phyloP scores from a whole-genome alignment of 768 basidiomycete genomes.

The Rhodotorula babjevae region DNA sequence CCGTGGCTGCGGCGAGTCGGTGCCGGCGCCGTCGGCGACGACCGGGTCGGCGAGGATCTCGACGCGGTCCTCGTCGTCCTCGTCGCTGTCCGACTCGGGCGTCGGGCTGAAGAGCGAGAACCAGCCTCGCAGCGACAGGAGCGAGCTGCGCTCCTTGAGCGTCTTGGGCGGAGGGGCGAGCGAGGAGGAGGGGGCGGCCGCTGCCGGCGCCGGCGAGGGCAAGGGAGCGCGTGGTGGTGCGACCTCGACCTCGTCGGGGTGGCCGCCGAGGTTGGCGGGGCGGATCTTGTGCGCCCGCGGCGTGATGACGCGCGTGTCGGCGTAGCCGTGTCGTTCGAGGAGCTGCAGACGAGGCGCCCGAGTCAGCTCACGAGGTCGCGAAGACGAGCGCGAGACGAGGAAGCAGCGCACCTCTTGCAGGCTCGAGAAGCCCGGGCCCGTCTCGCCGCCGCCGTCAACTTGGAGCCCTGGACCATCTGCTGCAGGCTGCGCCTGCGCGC shows the following conservation, averaged over 20 bases:
- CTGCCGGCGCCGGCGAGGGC: not conserved
- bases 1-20: not conserved
- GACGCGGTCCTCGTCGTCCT: not conserved
- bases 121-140: conserved; percentile 7
- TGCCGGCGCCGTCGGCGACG: no score
- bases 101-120: conserved; percentile 3
- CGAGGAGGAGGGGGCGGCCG: not conserved
- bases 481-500: not conserved
- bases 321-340: conserved; percentile 17
- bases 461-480: not conserved
- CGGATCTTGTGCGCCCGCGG: not conserved
- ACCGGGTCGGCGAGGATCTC: not conserved
- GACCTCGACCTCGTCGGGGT: not conserved
- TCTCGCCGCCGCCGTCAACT: not conserved
- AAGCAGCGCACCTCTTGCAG: conserved; percentile 12
- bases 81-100: not conserved
- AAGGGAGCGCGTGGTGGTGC: not conserved
- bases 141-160: not conserved
- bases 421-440: not conserved
- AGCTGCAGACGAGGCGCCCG: not conserved
- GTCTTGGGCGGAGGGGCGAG: not conserved
- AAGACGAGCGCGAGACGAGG: not conserved
- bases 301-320: conserved; percentile 20
- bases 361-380: no score
- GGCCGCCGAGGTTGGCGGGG: not conserved